Conservation (phyloP, 805 yeast species). For the Crinitomyces ghanaensis region DNA sequence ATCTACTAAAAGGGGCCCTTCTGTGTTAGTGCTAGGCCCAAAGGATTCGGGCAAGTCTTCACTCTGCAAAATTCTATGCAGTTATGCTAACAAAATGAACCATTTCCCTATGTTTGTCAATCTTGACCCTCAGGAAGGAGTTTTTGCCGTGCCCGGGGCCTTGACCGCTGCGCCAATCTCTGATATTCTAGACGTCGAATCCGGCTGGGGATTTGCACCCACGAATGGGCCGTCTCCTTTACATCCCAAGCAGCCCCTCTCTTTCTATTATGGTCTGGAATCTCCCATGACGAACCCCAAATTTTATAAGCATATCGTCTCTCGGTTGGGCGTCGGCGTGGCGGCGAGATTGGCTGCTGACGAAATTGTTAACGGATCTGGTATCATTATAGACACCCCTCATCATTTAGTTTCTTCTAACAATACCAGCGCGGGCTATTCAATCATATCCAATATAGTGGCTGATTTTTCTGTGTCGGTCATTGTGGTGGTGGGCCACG, state of each 20-base stretch:
- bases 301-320: conserved; percentile 39
- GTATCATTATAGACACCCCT: conserved; percentile 68
- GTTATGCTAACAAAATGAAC: conserved; percentile 64
- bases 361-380: conserved; percentile 32
- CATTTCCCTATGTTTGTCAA: conserved; percentile 64
- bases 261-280: conserved; percentile 67
- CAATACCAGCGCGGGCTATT: conserved; percentile 15
- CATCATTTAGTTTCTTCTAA: conserved; percentile 27
- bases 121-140: conserved; percentile 63
- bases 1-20: conserved; percentile 27
- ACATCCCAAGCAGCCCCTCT: conserved; percentile 85
- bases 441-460: conserved; percentile 43
- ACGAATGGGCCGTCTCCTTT: conserved; percentile 35
- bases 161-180: conserved; percentile 74
- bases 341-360: conserved; percentile 41
- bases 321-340: conserved; percentile 40
- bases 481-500: conserved; percentile 66
- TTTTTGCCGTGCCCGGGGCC: conserved; percentile 71
- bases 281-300: conserved; percentile 43
- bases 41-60: conserved; percentile 70
- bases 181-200: conserved; percentile 60
- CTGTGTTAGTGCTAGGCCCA: conserved; percentile 66
- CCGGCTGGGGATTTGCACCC: conserved; percentile 69
- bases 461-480: conserved; percentile 48
- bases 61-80: conserved; percentile 50